Evolutionary conservation across 306 rosid species (phyloP).

Genomic region (Castanea crenata): DNA sequence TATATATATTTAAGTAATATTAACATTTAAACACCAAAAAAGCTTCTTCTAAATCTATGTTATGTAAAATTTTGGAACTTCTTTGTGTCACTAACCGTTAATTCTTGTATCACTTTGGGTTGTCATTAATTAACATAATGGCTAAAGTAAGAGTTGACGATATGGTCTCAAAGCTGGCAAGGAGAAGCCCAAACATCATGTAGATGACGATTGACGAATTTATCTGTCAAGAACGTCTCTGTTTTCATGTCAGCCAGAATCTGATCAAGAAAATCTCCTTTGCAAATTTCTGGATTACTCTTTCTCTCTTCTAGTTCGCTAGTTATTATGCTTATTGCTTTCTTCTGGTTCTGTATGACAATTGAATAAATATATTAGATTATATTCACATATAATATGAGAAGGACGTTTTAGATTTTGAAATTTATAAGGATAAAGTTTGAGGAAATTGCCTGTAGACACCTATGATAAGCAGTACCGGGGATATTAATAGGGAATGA

Average conservation of each 20-base stretch:
- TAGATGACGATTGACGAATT: constrained; percentile 19
- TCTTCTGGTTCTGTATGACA: background rate
- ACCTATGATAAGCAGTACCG: constrained; percentile 32
- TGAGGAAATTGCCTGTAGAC: constrained; percentile 20
- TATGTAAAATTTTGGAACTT: background rate
- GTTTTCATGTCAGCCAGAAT: constrained; percentile 1
- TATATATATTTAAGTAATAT: background rate
- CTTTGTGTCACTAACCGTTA: background rate
- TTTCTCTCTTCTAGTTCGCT: constrained; percentile 30
- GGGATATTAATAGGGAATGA: constrained; percentile 45
- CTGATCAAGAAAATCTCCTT: constrained; percentile 37
- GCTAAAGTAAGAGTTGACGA: background rate
- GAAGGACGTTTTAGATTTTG: no score
- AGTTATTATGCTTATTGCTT: constrained; percentile 17
- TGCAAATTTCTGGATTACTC: background rate
- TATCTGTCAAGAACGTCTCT: constrained; percentile 22
- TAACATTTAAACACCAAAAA: background rate
- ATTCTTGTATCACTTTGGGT: background rate
- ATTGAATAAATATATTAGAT: background rate
- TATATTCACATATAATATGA: background rate
- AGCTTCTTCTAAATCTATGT: background rate
- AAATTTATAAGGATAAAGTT: background rate
- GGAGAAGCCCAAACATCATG: constrained; percentile 20
- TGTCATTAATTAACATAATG: background rate
- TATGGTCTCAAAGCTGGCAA: background rate